Percentiles rank a stretch among this genome's conserved stretches.
phyloP scores from a whole-genome alignment of 192 early-diverging fungal genomes.

The Rhizophagus sp. region DNA sequence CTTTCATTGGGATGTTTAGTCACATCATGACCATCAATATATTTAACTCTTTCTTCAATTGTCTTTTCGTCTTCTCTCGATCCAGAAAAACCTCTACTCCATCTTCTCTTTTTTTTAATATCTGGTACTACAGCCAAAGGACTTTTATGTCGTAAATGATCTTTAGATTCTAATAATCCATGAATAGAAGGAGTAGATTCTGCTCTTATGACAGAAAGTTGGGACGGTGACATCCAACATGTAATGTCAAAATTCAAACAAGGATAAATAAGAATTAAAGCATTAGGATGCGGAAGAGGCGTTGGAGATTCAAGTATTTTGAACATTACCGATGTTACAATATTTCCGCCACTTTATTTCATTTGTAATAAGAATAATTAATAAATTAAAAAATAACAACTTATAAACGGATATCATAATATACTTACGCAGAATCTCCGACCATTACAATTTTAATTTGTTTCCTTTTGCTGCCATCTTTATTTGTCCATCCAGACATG shows the following conservation, averaged over 20 bases:
- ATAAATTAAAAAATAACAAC: background rate
- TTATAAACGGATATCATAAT: background rate
- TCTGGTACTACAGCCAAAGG: constrained; percentile 63
- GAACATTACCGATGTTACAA: constrained; percentile 74
- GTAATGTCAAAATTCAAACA: constrained; percentile 88
- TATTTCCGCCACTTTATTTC: constrained; percentile 78
- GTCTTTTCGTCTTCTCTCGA: constrained; percentile 27
- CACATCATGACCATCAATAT: constrained; percentile 37
- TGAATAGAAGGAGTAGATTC: constrained; percentile 50
- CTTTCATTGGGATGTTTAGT: constrained; percentile 33
- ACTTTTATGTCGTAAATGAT: constrained; percentile 64
- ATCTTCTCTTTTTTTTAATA: constrained; percentile 41
- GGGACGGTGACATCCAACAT: constrained; percentile 83
- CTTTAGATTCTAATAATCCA: constrained; percentile 56
- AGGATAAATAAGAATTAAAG: constrained; percentile 86
- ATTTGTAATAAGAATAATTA: background rate
- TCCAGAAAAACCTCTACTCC: constrained; percentile 31
- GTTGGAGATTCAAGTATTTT: constrained; percentile 67
- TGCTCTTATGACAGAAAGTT: constrained; percentile 60
- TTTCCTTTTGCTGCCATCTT: constrained; percentile 25
- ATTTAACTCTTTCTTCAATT: constrained; percentile 38
- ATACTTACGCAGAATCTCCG: constrained; percentile 91
- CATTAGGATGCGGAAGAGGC: constrained; percentile 65
- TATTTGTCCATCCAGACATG: constrained; percentile 55
- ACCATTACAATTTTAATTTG: constrained; percentile 74